Base-by-base conservation (phyloP, 2,329 filamentous ascomycete genomes). In the Alternaria viburni region DNA sequence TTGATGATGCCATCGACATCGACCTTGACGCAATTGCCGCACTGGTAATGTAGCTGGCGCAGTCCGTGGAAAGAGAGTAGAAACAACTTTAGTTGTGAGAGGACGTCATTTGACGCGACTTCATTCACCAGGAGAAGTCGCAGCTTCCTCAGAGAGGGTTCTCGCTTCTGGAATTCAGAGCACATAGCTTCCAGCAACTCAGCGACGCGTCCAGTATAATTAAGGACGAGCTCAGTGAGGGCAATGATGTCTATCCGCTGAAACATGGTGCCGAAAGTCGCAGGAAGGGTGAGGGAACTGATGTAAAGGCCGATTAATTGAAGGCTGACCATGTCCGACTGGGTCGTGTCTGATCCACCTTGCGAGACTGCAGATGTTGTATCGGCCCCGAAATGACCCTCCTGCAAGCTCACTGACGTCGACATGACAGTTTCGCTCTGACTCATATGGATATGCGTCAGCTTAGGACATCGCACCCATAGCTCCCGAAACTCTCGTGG, bases 41-140 rank as follows among this genome's bases (percentile, higher is more conserved):
- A 46, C 44, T 23, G 0, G 21, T 3, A 23, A 1, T 46, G 44
- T 21, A 46, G 12, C 19, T 46, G 17, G 13, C 21, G 4, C 0
- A 46, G 19, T 23, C 44, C 44, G 7, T 25, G 44, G 44, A 46
- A 46, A 1, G 44, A 46, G 44, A n/a, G 21, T 2, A 46, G 13
- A 0, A 46, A 46, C 44, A 23, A 3, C 19, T 23, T 0, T 46
- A 46, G 44, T 1, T 46, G 44, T 0, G 11, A 13, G 3, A 0
- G 6, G 3, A 9, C 8, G 5, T 45, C 3, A 46, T 13, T 5
- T 23, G 44, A 46, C 12, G 0, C 7, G 3, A 0, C 17, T 8
- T 46, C 44, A 23, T 19, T 10, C 44, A 3, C 5, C 19, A 0
- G 0, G 12, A 3, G 1, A 23, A 46, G 21, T 2, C 44, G 19